A percentile compares a stretch with the other conserved stretches of the same genome.
These are phyloP conservation scores for Hebeloma cylindrosporum DNA, from an alignment of 768 basidiomycete species.

Conservation along the genomic window DNA sequence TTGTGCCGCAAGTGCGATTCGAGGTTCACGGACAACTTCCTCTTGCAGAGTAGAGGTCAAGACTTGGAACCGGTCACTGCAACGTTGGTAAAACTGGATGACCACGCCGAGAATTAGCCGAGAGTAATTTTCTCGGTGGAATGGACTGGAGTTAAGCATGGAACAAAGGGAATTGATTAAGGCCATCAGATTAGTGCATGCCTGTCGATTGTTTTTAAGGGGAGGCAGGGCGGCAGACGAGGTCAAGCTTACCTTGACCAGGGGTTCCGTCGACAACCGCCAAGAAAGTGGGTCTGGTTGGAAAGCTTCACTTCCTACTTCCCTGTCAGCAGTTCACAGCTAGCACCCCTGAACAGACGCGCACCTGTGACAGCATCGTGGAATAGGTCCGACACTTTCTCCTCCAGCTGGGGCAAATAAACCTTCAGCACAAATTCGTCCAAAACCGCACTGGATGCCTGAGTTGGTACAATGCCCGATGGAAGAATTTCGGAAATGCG, in stretches of 20 bases:
- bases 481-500: conserved; percentile 73
- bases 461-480: conserved; percentile 62
- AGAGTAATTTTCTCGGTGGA: conserved; percentile 93
- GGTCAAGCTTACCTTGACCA: conserved; percentile 64
- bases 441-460: conserved; percentile 68
- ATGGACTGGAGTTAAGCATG: conserved; percentile 89
- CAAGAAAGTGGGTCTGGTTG: conserved; percentile 72
- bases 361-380: conserved; percentile 80
- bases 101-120: conserved; percentile 92
- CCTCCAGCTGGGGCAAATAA: conserved; percentile 93
- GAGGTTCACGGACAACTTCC: conserved; percentile 42
- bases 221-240: not conserved
- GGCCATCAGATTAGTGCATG: conserved; percentile 80
- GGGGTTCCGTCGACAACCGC: conserved; percentile 65
- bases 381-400: conserved; percentile 86
- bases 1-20: conserved; percentile 60
- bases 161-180: conserved; percentile 88
- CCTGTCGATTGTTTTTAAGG: conserved; percentile 41
- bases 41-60: conserved; percentile 47
- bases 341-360: conserved; percentile 2
- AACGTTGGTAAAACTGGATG: conserved; percentile 94
- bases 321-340: conserved; percentile 1
- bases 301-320: conserved; percentile 79
- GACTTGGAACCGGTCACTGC: conserved; percentile 83
- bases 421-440: conserved; percentile 93